phyloP scores from a whole-genome alignment of 129 eudicot species.

The Tagetes patula region DNA sequence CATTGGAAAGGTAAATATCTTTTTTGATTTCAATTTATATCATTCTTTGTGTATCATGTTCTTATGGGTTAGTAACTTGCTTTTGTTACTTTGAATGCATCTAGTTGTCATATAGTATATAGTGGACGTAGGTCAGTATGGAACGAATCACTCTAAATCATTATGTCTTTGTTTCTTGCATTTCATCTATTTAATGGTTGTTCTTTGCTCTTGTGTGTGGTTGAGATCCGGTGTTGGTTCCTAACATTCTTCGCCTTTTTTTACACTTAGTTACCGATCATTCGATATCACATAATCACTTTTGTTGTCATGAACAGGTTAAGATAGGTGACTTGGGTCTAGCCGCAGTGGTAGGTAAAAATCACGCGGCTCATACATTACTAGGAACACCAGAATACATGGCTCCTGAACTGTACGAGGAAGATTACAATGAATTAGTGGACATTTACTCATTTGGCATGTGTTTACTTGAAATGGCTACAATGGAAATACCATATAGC shows the following conservation, averaged over 20 bases:
- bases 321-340: slow-evolving; percentile 79
- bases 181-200: not conserved
- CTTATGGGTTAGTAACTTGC: not conserved
- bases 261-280: no score
- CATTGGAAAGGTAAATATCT: slow-evolving; percentile 58
- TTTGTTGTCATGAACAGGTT: slow-evolving; percentile 41
- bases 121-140: no score
- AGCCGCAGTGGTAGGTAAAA: slow-evolving; percentile 73
- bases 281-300: not conserved
- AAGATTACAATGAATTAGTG: slow-evolving; percentile 67
- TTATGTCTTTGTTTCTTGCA: not conserved
- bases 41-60: not conserved
- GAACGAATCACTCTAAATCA: not conserved
- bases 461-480: slow-evolving; percentile 86
- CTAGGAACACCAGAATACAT: slow-evolving; percentile 82
- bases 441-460: slow-evolving; percentile 93
- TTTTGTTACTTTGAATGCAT: not conserved
- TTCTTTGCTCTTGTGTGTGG: not conserved
- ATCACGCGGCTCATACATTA: slow-evolving; percentile 67
- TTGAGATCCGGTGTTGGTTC: not conserved
- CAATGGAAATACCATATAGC: slow-evolving; percentile 74
- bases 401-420: slow-evolving; percentile 88
- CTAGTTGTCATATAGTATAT: no score
- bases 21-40: not conserved
- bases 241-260: not conserved